Evolutionary conservation across 345 rosid species (phyloP).

Genomic region (Rhodamnia rubescens): DNA sequence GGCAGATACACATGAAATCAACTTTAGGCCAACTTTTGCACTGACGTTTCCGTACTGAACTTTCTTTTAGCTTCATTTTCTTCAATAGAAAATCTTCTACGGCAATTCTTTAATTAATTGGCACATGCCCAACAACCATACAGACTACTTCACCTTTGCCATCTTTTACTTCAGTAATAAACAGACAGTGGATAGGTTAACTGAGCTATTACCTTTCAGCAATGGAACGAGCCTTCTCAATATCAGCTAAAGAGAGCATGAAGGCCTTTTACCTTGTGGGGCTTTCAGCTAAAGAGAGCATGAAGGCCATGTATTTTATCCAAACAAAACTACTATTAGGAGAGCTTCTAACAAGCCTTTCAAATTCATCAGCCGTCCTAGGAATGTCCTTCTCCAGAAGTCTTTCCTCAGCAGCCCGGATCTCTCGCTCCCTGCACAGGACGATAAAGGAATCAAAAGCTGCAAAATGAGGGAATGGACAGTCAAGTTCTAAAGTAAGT

Average conservation of each 20-base stretch:
- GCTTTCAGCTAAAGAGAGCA: constrained; percentile 75
- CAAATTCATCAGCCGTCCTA: constrained; percentile 78
- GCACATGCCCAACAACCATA: neutral
- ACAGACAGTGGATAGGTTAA: neutral
- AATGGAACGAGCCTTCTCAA: constrained; percentile 83
- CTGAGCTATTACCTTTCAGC: constrained; percentile 66
- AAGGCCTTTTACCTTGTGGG: no score
- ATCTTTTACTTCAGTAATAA: neutral
- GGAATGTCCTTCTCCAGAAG: constrained; percentile 74
- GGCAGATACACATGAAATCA: neutral
- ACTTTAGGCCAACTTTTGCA: neutral
- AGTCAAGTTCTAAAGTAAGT: neutral
- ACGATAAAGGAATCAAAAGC: constrained; percentile 1
- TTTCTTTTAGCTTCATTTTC: neutral
- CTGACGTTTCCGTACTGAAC: neutral
- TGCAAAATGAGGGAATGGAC: neutral
- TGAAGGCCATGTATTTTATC: constrained; percentile 85
- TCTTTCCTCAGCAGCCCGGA: constrained; percentile 89
- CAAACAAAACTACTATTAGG: constrained; percentile 92
- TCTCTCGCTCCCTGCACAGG: constrained; percentile 60
- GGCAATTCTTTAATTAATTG: neutral
- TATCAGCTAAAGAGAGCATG: constrained; percentile 66
- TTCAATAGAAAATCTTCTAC: neutral
- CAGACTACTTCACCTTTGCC: neutral
- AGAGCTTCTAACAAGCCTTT: constrained; percentile 81